Evolutionary conservation across 73 alveolate species (phyloP), one percentile per base, ranked within the genome.

Genomic region (Paramecium biaurelia): DNA sequence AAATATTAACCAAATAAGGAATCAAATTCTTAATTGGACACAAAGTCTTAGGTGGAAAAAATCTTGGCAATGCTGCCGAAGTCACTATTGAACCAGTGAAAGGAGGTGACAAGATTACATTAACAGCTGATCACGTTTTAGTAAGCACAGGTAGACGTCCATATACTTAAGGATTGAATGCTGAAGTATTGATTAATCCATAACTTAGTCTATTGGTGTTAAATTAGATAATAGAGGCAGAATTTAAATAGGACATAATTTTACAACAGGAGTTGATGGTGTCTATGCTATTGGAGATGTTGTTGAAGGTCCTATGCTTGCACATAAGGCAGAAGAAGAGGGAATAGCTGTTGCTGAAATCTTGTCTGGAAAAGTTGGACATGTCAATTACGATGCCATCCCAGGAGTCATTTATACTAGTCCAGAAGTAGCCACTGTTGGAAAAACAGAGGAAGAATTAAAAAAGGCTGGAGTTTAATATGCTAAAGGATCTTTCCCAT

Each of bases 351-450:
- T 93, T 23, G 99, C 95, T 34, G 99, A 97, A 86, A 59, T 57
- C 59, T 84, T 97, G 43, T 92, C 95, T n/a, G 98, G 98, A 43
- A 93, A 93, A 56, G 90, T 82, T 45, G 99, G 99, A n/a, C 99
- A 97, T 93, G 97, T 97, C 20, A 97, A 97, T 93, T 97, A 97
- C 58, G 96, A 95, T 70, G 96, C 97, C n/a, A 97, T 97, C 34
- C 99, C 99, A 53, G 96, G 97, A 30, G 99, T 96, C 59, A 93
- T 97, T 14, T 97, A 97, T 76, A 97, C 99, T 18, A 93, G 92
- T 74, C 99, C 99, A 7, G 99, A 97, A 89, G 98, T 97, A 9
- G 99, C 99, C 56, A 68, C 97, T 59, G 99, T 98, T 21, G 99
- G 99, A 49, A 96, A 95, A 85, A 95, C 98, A 63, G 99, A 98